Evolutionary conservation across 2,329 filamentous ascomycete species (phyloP).

Genomic region (Huntiella decipiens): DNA sequence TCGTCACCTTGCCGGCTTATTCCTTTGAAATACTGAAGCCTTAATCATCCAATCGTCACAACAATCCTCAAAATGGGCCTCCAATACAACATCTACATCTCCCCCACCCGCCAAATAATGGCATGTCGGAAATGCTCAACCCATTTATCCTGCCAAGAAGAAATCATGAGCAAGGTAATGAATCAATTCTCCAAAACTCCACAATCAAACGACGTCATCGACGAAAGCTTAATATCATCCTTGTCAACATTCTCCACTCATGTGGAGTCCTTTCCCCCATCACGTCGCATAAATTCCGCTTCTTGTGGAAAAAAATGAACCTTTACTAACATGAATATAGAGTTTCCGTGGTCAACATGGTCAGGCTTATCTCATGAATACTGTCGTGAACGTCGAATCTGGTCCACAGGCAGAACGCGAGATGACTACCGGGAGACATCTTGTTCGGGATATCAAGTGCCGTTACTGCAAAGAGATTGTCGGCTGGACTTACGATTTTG

Average conservation of each 20-base stretch:
- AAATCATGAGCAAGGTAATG: conserved; percentile 76
- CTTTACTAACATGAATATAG: conserved; percentile 25
- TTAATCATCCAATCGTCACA: too few species aligned
- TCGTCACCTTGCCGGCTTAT: too few species aligned
- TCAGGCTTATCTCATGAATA: conserved; percentile 92
- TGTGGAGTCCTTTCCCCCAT: conserved; percentile 16
- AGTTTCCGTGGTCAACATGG: conserved; percentile 97
- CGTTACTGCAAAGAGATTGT: conserved; percentile 81
- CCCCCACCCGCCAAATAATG: conserved; percentile 60
- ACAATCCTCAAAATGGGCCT: conserved; percentile 48
- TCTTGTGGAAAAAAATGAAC: not conserved
- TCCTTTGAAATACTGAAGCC: too few species aligned
- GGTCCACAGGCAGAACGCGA: conserved; percentile 80
- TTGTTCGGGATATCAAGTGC: conserved; percentile 86
- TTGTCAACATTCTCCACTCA: too few species aligned
- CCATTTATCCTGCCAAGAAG: conserved; percentile 84
- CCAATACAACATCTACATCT: conserved; percentile 79
- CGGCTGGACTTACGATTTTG: conserved; percentile 98
- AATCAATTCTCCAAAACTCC: not conserved
- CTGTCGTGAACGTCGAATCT: conserved; percentile 73
- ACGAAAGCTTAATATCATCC: too few species aligned
- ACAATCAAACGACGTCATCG: not conserved
- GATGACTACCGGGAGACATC: conserved; percentile 92
- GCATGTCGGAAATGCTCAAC: conserved; percentile 91
- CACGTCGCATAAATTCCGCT: not conserved